Evolutionary conservation across 129 eudicot species (phyloP).

Genomic region (Rutidosis leptorrhynchoides): DNA sequence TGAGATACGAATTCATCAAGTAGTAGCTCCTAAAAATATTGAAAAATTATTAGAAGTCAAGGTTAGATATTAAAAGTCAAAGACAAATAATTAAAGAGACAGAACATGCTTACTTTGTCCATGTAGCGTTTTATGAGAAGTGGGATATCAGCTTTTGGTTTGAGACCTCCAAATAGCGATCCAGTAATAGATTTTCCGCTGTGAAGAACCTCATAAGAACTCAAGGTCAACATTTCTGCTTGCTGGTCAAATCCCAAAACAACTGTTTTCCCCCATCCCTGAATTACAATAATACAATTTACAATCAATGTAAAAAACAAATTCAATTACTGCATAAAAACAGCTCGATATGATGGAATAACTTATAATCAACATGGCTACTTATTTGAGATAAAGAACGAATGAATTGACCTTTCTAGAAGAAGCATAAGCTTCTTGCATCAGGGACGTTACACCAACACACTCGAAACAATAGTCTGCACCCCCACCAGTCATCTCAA

Average conservation of each 20-base stretch:
- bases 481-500: conserved; percentile 77
- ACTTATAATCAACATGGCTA: too few species aligned
- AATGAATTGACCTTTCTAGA: conserved; percentile 53
- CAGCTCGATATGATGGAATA: background rate
- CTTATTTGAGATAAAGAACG: background rate
- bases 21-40: conserved; percentile 53
- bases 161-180: conserved; percentile 66
- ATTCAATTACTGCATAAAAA: background rate
- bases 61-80: conserved; percentile 19
- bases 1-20: conserved; percentile 77
- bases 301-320: background rate
- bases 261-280: conserved; percentile 95
- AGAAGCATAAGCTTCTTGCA: conserved; percentile 70
- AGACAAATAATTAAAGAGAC: background rate
- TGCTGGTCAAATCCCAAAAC: conserved; percentile 67
- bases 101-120: conserved; percentile 50
- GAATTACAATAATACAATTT: background rate
- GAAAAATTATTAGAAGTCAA: background rate
- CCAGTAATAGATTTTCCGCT: conserved; percentile 56
- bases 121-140: conserved; percentile 53
- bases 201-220: conserved; percentile 48
- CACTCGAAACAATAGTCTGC: conserved; percentile 93
- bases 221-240: conserved; percentile 41
- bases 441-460: conserved; percentile 57
- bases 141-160: conserved; percentile 74